Evolutionary conservation across 495 filamentous ascomycete genomes (phyloP).

Genomic region (Annulohypoxylon maeteangense): DNA sequence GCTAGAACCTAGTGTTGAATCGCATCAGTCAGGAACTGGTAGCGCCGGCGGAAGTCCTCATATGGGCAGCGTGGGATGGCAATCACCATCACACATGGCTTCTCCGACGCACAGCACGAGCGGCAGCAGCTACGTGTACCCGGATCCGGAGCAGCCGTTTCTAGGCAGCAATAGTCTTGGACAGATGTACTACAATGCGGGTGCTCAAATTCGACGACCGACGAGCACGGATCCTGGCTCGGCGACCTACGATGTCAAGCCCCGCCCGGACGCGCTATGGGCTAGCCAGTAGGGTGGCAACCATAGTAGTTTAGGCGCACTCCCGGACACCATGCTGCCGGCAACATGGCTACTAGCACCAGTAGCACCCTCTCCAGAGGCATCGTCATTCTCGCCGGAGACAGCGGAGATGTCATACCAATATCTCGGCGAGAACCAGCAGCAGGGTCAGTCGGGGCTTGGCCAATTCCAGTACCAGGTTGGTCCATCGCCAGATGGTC

Average conservation of each 20-base stretch:
- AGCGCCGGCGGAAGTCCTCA: conserved; percentile 78
- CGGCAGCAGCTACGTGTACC: conserved; percentile 72
- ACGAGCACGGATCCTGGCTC: conserved; percentile 75
- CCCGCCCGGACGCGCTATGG: conserved; percentile 52
- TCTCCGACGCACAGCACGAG: conserved; percentile 70
- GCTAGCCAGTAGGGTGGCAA: conserved; percentile 46
- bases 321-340: background rate
- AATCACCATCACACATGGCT: conserved; percentile 73
- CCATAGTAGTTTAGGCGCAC: background rate
- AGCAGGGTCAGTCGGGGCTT: background rate
- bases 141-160: conserved; percentile 71
- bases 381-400: background rate
- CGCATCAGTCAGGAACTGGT: conserved; percentile 69
- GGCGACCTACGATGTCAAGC: conserved; percentile 71
- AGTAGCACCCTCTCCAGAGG: background rate
- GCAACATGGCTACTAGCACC: background rate
- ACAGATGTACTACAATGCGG: conserved; percentile 70
- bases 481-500: background rate
- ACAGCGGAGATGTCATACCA: background rate
- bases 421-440: background rate
- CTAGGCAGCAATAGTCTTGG: conserved; percentile 63
- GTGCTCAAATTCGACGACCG: conserved; percentile 71
- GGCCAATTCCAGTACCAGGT: background rate
- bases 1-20: conserved; percentile 86
- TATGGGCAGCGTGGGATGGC: conserved; percentile 77